Conservation (phyloP, 169 alveolate species). For the Plasmodium knowlesi region DNA sequence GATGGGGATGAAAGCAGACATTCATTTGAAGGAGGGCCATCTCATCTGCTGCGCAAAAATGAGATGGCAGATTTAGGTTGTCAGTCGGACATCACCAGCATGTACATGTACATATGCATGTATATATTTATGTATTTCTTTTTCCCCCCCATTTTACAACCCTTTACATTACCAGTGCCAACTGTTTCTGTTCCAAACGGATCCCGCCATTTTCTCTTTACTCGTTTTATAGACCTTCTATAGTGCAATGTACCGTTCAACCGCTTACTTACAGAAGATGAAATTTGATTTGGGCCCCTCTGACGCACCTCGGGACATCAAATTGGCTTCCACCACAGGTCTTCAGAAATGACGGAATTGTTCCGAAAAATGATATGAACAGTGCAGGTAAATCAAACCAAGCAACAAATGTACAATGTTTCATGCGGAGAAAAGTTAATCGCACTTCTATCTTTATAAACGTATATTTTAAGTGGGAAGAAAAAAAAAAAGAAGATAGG, state of each 20-base stretch:
- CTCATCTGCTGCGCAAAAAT: background rate
- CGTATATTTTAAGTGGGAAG: background rate
- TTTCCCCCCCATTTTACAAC: no score
- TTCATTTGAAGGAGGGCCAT: background rate
- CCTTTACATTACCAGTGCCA: slow-evolving; percentile 49
- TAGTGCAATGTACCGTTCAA: background rate
- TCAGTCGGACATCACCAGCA: background rate
- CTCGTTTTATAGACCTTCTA: background rate
- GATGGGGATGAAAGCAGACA: background rate
- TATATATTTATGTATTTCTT: background rate
- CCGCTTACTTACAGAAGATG: background rate
- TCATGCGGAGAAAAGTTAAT: background rate
- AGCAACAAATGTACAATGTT: background rate
- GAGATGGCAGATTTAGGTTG: background rate
- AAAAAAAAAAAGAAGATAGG: background rate
- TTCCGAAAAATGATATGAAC: no score
- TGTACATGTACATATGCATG: background rate
- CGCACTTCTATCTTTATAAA: background rate
- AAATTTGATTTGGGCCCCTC: background rate
- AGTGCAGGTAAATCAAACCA: no score
- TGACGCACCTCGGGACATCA: background rate
- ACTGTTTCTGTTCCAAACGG: slow-evolving; percentile 61
- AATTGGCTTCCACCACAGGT: background rate
- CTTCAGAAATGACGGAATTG: background rate
- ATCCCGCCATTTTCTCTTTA: slow-evolving; percentile 33